A percentile compares a stretch with the other conserved stretches of the same genome.
Evolutionary conservation across 2,329 filamentous ascomycete genomes (phyloP).

Genomic region (Cladorrhinum sp.): DNA sequence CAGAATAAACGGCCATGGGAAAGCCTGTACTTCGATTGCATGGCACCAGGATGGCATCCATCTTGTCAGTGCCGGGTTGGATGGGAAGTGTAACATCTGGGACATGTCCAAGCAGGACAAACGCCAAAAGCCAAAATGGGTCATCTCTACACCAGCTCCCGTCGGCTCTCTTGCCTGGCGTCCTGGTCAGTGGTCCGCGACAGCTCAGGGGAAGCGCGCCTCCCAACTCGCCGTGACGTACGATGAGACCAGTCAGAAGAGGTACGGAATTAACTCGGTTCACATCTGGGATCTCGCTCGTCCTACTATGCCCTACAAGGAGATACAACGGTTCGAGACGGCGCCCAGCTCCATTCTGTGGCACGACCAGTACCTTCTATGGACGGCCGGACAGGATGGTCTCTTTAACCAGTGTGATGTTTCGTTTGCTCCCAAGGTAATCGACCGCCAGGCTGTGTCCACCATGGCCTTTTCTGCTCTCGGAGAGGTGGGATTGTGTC

Average conservation of each 20-base stretch:
- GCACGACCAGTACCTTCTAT: conserved; percentile 63
- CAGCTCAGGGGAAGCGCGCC: conserved; percentile 55
- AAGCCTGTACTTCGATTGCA: conserved; percentile 56
- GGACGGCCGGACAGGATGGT: conserved; percentile 62
- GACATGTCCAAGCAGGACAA: conserved; percentile 60
- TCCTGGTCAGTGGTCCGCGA: conserved; percentile 63
- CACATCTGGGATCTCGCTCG: conserved; percentile 69
- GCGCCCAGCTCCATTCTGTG: conserved; percentile 59
- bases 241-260: conserved; percentile 52
- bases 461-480: conserved; percentile 58
- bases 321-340: conserved; percentile 58
- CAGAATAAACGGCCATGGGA: conserved; percentile 60
- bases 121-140: conserved; percentile 62
- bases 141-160: conserved; percentile 58
- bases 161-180: conserved; percentile 60
- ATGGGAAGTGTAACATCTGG: conserved; percentile 63
- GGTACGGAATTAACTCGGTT: conserved; percentile 55
- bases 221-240: conserved; percentile 63
- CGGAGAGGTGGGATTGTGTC: conserved; percentile 59
- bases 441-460: conserved; percentile 61
- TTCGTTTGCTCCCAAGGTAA: conserved; percentile 59
- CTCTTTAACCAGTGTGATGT: conserved; percentile 64
- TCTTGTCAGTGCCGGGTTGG: conserved; percentile 59
- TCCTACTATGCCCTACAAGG: conserved; percentile 64
- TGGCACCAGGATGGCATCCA: conserved; percentile 70